Evolutionary conservation across 164 flowering plant species (phyloP).

Genomic region (Pachysandra terminalis): DNA sequence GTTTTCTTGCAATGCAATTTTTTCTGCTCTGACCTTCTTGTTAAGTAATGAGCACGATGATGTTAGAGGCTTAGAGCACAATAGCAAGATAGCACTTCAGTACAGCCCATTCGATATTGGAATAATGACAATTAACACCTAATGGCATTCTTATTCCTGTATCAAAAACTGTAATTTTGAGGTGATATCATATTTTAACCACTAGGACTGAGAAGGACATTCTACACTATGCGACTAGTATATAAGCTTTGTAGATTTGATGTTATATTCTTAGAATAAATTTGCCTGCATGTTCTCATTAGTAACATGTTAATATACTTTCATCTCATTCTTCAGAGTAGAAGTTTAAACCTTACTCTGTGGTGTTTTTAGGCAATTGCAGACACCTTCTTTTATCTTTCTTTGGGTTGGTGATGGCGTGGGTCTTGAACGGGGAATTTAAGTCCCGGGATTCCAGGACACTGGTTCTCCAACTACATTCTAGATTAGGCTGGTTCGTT

Average conservation of each 20-base stretch:
- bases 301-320: neutral
- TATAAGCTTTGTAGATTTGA: neutral
- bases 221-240: too few species aligned
- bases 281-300: neutral
- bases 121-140: neutral
- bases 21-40: neutral
- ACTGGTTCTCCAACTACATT: conserved; percentile 1
- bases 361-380: conserved; percentile 74
- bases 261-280: neutral
- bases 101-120: neutral
- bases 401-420: conserved; percentile 99
- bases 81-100: neutral
- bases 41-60: too few species aligned
- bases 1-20: neutral
- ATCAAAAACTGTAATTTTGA: too few species aligned
- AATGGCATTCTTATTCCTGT: neutral
- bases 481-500: neutral
- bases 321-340: neutral
- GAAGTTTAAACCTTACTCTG: neutral
- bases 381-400: conserved; percentile 93
- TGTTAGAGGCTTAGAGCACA: neutral
- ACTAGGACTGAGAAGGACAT: too few species aligned
- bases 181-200: neutral
- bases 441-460: neutral
- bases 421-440: conserved; percentile 88